Evolutionary conservation across 75 land plant genomes (phyloP).

Genomic region (Pinus taeda): DNA sequence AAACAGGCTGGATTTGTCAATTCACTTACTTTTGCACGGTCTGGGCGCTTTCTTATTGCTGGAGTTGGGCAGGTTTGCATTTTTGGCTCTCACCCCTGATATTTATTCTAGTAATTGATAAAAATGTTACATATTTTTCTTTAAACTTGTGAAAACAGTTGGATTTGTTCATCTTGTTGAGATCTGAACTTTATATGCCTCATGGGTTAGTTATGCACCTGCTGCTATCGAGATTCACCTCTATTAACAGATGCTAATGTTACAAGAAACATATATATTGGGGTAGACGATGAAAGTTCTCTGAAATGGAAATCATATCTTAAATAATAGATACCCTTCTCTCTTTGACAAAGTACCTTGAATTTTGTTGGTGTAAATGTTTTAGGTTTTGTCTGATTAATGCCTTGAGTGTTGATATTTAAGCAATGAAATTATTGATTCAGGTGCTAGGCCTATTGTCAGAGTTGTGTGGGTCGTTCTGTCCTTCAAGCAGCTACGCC

Average conservation of each 20-base stretch:
- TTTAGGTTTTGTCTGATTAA: too few species aligned
- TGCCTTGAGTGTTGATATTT: too few species aligned
- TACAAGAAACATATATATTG: background rate
- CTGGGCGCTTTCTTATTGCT: conserved; percentile 87
- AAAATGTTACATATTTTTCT: background rate
- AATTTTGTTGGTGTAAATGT: too few species aligned
- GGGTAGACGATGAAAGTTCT: too few species aligned
- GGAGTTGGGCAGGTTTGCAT: conserved; percentile 88
- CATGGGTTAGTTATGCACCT: background rate
- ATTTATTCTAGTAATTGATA: background rate
- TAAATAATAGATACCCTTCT: too few species aligned
- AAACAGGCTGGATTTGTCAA: conserved; percentile 91
- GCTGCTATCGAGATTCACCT: background rate
- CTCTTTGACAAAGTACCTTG: too few species aligned
- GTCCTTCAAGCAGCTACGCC: too few species aligned
- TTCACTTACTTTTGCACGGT: conserved; percentile 81
- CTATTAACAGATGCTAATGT: background rate
- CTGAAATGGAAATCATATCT: too few species aligned
- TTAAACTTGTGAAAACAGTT: background rate
- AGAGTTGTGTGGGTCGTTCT: too few species aligned
- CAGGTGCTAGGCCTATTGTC: too few species aligned
- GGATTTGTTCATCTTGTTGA: conserved; percentile 21
- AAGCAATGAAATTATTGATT: too few species aligned
- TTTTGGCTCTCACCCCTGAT: background rate
- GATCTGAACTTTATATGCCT: background rate